Conservation (phyloP, 495 filamentous ascomycete genomes). For the Penicillium canariense region DNA sequence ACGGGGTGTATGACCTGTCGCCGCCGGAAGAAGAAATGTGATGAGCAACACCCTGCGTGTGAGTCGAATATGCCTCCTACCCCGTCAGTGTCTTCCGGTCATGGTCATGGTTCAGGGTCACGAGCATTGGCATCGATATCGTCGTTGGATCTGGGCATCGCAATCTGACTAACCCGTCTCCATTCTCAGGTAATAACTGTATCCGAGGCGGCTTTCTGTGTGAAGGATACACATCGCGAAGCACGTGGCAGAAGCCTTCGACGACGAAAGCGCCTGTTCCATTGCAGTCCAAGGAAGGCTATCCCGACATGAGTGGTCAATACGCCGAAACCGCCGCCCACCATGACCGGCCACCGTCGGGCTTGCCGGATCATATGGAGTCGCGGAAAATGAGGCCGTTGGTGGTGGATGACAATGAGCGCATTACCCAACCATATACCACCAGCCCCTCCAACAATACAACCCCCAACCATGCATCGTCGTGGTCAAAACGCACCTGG, state of each 20-base stretch:
- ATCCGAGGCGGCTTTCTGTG: conserved; percentile 88
- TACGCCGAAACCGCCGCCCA: conserved; percentile 50
- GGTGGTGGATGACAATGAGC: conserved; percentile 45
- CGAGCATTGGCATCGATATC: background rate
- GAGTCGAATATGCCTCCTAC: conserved; percentile 19
- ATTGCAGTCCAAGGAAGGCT: conserved; percentile 81
- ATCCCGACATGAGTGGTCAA: conserved; percentile 48
- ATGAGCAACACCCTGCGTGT: conserved; percentile 95
- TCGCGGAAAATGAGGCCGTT: conserved; percentile 43
- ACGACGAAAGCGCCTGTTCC: conserved; percentile 65
- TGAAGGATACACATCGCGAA: conserved; percentile 84
- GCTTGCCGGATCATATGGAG: conserved; percentile 36
- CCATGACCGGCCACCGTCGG: conserved; percentile 37
- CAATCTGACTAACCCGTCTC: background rate
- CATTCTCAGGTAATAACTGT: conserved; percentile 80
- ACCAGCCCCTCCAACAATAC: conserved; percentile 37
- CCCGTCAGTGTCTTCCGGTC: conserved; percentile 4
- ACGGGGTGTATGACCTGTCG: conserved; percentile 96
- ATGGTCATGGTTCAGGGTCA: background rate
- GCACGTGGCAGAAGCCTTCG: conserved; percentile 66
- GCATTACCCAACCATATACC: conserved; percentile 34
- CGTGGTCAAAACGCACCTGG: conserved; percentile 45
- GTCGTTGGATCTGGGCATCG: background rate
- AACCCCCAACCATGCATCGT: conserved; percentile 26
- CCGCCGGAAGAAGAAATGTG: conserved; percentile 96